Evolutionary conservation across 1,139 yeast species (phyloP).

Genomic region (Taphrina wiesneri): DNA sequence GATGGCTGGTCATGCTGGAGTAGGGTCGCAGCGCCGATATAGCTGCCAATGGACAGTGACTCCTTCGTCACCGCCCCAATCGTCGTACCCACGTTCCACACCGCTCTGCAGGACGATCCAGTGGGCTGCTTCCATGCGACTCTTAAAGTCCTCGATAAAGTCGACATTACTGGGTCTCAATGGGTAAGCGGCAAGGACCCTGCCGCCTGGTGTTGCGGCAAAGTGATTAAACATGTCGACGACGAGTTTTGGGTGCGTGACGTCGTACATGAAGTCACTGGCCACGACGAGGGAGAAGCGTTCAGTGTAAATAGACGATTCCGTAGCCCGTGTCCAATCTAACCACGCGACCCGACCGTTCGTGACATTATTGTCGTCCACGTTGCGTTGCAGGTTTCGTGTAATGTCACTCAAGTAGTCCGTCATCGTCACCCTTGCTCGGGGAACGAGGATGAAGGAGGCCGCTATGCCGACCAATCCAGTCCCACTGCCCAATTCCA

Average conservation of each 20-base stretch:
- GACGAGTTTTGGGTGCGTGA: constrained; percentile 24
- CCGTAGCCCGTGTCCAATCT: constrained; percentile 20
- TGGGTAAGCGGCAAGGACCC: constrained; percentile 20
- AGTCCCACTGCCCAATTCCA: constrained; percentile 93
- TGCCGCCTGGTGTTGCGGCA: neutral
- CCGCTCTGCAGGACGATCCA: constrained; percentile 7
- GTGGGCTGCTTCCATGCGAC: neutral
- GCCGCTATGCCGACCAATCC: constrained; percentile 74
- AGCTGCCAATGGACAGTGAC: constrained; percentile 4
- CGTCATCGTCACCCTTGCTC: constrained; percentile 60
- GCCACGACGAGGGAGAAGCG: constrained; percentile 13
- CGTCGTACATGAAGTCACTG: constrained; percentile 27
- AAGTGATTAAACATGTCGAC: constrained; percentile 12
- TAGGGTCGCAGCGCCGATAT: neutral
- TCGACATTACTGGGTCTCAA: constrained; percentile 21
- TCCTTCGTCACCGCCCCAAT: constrained; percentile 25
- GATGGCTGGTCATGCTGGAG: neutral
- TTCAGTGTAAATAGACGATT: neutral
- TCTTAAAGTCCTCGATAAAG: neutral
- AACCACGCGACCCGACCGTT: neutral
- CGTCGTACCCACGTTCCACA: constrained; percentile 19
- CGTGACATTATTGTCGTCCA: constrained; percentile 53
- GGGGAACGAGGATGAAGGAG: constrained; percentile 53
- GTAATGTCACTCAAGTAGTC: constrained; percentile 72
- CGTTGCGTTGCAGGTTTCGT: constrained; percentile 63